phyloP scores from a whole-genome alignment of 2,329 filamentous ascomycete species.

The Colletotrichum magnum region DNA sequence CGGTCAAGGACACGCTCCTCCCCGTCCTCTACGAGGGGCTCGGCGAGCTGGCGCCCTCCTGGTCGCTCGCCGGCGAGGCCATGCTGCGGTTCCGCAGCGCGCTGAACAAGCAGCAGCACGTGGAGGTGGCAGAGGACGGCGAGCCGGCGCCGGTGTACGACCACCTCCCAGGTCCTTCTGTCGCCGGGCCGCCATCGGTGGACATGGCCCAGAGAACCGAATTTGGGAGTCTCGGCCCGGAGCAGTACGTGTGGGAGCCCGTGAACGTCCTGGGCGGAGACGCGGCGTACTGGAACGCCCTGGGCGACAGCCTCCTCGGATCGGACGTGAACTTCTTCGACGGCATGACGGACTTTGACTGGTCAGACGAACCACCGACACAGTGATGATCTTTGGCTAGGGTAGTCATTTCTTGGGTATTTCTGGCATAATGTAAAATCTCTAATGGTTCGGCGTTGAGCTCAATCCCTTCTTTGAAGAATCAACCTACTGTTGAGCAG shows the following conservation, averaged over 20 bases:
- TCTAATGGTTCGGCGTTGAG: too few relatives aligned
- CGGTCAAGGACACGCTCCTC: conserved; percentile 5
- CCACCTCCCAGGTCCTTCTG: neutral
- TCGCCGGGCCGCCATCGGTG: neutral
- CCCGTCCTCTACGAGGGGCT: conserved; percentile 8
- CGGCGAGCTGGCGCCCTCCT: conserved; percentile 15
- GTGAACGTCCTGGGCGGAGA: conserved; percentile 11
- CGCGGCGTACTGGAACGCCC: conserved; percentile 3
- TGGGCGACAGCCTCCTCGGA: conserved; percentile 11
- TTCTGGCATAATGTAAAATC: too few relatives aligned
- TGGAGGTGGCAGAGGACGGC: neutral
- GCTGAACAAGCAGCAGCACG: neutral
- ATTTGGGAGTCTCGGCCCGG: neutral
- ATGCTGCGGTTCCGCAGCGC: conserved; percentile 6
- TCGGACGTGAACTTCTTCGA: conserved; percentile 2
- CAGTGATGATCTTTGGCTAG: neutral
- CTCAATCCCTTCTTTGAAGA: too few relatives aligned
- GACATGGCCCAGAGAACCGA: neutral
- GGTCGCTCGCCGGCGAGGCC: conserved; percentile 21
- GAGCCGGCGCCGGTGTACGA: neutral
- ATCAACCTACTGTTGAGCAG: too few relatives aligned
- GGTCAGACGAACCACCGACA: conserved; percentile 1
- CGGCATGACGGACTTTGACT: conserved; percentile 8
- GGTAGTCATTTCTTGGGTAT: too few relatives aligned
- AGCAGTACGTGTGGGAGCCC: conserved; percentile 7